Base-by-base conservation (phyloP, 2,329 filamentous ascomycete genomes). In the Hypocrella siamensis region DNA sequence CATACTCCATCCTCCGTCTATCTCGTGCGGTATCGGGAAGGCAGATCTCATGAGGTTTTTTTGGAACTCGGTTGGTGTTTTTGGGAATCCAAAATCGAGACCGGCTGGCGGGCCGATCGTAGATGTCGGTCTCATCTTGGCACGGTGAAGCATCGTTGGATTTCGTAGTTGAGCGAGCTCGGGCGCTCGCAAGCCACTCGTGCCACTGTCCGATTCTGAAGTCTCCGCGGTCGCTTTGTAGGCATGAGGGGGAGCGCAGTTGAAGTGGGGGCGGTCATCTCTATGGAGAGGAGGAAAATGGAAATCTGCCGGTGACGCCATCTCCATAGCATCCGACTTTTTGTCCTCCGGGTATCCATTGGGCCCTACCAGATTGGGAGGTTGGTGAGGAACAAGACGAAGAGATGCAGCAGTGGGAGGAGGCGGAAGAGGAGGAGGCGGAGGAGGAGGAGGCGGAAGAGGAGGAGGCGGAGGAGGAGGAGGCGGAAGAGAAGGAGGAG, bases 31-130 rank as follows among this genome's bases (percentile, higher is more conserved):
- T 22, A 74, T 60, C 0, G 86, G 71, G 50, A 92, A 93, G 1
- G 85, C 85, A 48, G 90, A 93, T 12, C 84, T 79, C 75, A 93
- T 88, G 31, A 92, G 61, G 43, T 74, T 84, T 63, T 86, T 88
- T 48, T 92, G 84, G 54, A 92, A 83, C 44, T 86, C 77, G 1
- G 82, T 86, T 6, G 85, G 84, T 17, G 83, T 86, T 37, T 74
- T 71, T 1, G 82, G 79, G 54, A 92, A 92, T 14, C 84, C 83
- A 47, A 82, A 82, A 44, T 81, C 75, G 45, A 81, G 80, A n/a
- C 68, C 70, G 0, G 65, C 66, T 1, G 69, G 68, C 11, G 69
- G 67, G 9, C 68, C 69, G 37, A 72, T 69, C 3, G 67, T 70
- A 29, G 65, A 70, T 1, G 62, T 69, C 1, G 67, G 67, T 11